Percentiles rank a stretch among this genome's conserved stretches.
Evolutionary conservation across 2,329 filamentous ascomycete genomes (phyloP).

Genomic region (Trichoderma sp.): DNA sequence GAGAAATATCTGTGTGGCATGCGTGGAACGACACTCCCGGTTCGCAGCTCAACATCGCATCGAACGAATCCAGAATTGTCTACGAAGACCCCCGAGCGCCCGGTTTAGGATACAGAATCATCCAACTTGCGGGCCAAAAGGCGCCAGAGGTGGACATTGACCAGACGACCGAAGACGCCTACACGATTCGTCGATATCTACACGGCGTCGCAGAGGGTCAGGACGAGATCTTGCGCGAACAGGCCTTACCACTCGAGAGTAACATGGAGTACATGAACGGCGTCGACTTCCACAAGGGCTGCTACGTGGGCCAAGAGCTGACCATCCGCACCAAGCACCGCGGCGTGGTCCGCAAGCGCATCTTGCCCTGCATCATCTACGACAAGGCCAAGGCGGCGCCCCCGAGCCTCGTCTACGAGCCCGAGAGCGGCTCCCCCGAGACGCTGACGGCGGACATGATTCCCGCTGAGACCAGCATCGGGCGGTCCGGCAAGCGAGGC

Average conservation of each 20-base stretch:
- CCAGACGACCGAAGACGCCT: conserved; percentile 54
- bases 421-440: conserved; percentile 29
- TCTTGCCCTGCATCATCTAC: conserved; percentile 78
- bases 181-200: conserved; percentile 74
- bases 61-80: conserved; percentile 30
- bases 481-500: conserved; percentile 52
- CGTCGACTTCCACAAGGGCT: conserved; percentile 93
- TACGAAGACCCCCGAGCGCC: conserved; percentile 54
- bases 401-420: conserved; percentile 47
- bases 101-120: conserved; percentile 52
- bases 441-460: conserved; percentile 36
- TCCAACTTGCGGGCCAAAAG: conserved; percentile 31
- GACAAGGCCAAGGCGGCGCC: conserved; percentile 39
- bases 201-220: conserved; percentile 83
- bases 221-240: conserved; percentile 67
- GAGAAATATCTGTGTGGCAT: conserved; percentile 68
- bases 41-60: not conserved
- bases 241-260: conserved; percentile 78
- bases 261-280: conserved; percentile 85
- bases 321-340: conserved; percentile 94
- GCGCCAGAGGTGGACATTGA: conserved; percentile 42
- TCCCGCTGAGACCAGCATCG: conserved; percentile 48
- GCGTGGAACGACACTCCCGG: conserved; percentile 60
- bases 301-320: conserved; percentile 94
- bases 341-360: conserved; percentile 86